These are phyloP conservation scores for Arabis alpina DNA, from an alignment of 345 rosid species.

Conservation along the genomic window DNA sequence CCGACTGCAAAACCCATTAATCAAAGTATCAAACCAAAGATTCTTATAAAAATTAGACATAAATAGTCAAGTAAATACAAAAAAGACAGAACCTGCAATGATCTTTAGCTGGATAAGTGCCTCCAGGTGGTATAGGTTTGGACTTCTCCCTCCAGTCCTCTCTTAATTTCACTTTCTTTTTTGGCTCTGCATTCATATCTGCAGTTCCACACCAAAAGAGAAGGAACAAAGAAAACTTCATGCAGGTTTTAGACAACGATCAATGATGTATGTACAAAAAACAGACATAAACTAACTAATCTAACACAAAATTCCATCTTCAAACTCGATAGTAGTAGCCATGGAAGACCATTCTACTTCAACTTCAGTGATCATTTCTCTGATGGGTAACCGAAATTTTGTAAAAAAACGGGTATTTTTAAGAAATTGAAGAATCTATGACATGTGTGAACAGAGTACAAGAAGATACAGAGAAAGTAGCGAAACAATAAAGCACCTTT, in stretches of 20 bases:
- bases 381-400: not conserved
- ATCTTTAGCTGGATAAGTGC: constrained; percentile 93
- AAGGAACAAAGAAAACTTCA: not conserved
- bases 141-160: constrained; percentile 90
- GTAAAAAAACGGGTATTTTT: constrained; percentile 15
- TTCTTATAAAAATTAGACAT: not conserved
- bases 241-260: not conserved
- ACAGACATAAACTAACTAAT: not conserved
- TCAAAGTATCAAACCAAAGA: not conserved
- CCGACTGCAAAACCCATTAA: constrained; percentile 49
- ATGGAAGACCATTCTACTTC: not conserved
- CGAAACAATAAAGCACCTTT: constrained; percentile 48
- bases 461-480: constrained; percentile 1
- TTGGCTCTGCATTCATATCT: constrained; percentile 47
- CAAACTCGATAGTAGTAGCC: too few relatives aligned
- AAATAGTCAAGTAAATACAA: not conserved
- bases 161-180: constrained; percentile 63
- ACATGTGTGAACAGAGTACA: constrained; percentile 6
- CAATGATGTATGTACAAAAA: not conserved
- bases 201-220: constrained; percentile 3
- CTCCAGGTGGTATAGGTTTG: constrained; percentile 84
- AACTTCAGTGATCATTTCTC: not conserved
- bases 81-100: constrained; percentile 74
- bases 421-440: constrained; percentile 18
- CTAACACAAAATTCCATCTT: constrained; percentile 9